These are phyloP conservation scores for Solanum hybrid DNA, from an alignment of 305 asterid genomes.

Conservation along the genomic window DNA sequence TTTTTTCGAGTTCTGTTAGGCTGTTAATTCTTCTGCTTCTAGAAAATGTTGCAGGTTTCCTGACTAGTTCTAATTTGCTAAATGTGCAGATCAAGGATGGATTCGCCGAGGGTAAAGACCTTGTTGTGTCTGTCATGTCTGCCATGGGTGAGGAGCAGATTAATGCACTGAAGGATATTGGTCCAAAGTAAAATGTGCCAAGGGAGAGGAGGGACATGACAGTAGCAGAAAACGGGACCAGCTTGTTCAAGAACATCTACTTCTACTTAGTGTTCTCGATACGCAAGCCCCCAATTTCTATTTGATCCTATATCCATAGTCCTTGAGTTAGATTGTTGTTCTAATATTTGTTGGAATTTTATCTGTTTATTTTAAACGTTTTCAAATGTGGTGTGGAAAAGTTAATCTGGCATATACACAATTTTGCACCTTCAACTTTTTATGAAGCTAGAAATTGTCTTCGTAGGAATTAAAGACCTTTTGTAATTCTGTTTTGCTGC, in stretches of 20 bases:
- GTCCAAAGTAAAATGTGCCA: conserved; percentile 45
- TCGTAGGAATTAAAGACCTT: neutral
- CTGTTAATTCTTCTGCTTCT: neutral
- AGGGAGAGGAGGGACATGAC: neutral
- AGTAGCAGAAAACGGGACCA: neutral
- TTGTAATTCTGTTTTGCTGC: neutral
- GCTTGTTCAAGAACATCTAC: neutral
- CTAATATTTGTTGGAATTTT: conserved; percentile 2
- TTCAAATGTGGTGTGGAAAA: conserved; percentile 4
- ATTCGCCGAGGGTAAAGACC: neutral
- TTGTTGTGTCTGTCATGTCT: neutral
- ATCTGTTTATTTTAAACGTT: conserved; percentile 7
- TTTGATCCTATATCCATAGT: neutral
- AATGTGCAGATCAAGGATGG: conserved; percentile 24
- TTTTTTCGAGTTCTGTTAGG: neutral
- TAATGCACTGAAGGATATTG: conserved; percentile 63
- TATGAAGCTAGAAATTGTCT: neutral
- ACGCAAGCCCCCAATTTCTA: neutral
- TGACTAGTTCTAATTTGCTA: neutral
- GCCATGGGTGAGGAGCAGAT: conserved; percentile 95
- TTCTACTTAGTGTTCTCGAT: neutral
- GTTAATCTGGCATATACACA: neutral
- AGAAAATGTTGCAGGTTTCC: neutral
- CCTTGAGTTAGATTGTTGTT: neutral
- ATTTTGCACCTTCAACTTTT: neutral